These are phyloP conservation scores for Pelargonium citronellum DNA, from an alignment of 441 rosid genomes.

Conservation along the genomic window DNA sequence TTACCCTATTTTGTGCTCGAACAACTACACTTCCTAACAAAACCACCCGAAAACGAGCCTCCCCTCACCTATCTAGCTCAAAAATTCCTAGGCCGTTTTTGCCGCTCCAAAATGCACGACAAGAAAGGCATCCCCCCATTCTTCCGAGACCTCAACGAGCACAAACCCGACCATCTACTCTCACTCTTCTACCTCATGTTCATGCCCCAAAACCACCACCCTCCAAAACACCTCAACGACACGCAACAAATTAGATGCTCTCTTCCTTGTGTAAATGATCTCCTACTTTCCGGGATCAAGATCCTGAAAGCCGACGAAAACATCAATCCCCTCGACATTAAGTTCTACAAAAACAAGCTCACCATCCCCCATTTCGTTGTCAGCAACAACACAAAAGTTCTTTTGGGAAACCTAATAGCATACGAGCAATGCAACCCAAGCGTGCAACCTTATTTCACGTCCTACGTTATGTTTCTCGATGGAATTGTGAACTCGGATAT, in stretches of 20 bases:
- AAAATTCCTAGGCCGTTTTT: background rate
- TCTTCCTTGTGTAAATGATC: background rate
- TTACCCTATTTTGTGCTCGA: background rate
- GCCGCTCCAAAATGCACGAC: background rate
- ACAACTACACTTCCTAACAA: background rate
- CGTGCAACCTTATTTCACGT: background rate
- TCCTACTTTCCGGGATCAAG: background rate
- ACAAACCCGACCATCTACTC: background rate
- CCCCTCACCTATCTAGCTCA: background rate
- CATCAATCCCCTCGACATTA: background rate
- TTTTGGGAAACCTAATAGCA: background rate
- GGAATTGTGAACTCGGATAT: background rate
- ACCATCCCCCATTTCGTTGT: background rate
- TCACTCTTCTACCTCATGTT: background rate
- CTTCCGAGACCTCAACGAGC: background rate
- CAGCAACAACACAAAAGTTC: background rate
- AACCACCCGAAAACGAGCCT: background rate
- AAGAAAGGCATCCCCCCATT: background rate
- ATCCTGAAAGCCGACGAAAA: background rate
- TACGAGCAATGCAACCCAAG: slow-evolving; percentile 1
- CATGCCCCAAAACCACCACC: background rate
- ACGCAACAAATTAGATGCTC: too few relatives aligned
- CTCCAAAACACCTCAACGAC: too few relatives aligned
- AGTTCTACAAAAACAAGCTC: background rate
- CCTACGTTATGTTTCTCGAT: background rate